A percentile compares a stretch with the other conserved stretches of the same genome.
phyloP scores from a whole-genome alignment of 1,139 yeast genomes.

The Martiniozyma asiatica region DNA sequence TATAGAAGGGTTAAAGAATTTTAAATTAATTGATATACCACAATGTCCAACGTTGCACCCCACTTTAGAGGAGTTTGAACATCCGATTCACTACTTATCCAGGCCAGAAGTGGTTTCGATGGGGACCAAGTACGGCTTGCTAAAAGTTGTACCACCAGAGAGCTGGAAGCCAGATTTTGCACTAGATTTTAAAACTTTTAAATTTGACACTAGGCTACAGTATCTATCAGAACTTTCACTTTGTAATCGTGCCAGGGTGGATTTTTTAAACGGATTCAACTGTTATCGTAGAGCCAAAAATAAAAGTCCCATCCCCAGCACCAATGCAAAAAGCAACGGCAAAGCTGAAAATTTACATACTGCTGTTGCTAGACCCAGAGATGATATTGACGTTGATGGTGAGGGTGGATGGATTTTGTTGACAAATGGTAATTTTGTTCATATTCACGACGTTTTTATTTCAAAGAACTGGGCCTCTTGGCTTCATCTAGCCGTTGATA shows the following conservation, averaged over 20 bases:
- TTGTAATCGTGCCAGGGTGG: conserved; percentile 47
- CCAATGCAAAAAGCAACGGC: no score
- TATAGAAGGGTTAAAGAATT: no score
- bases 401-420: conserved; percentile 16
- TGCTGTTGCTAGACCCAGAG: conserved; percentile 6
- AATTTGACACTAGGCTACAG: conserved; percentile 56
- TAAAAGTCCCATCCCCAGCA: conserved; percentile 10
- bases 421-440: conserved; percentile 11
- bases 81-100: conserved; percentile 53
- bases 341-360: conserved; percentile 8
- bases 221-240: conserved; percentile 52
- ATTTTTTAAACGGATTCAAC: conserved; percentile 47
- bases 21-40: no score
- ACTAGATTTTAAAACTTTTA: conserved; percentile 37
- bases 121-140: conserved; percentile 51
- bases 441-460: conserved; percentile 20
- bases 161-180: conserved; percentile 45
- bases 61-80: conserved; percentile 37
- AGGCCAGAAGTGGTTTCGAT: conserved; percentile 35
- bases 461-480: conserved; percentile 4
- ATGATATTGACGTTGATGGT: conserved; percentile 1
- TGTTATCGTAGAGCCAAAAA: conserved; percentile 39
- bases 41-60: conserved; percentile 42
- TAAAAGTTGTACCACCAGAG: conserved; percentile 54
- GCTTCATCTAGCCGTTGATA: conserved; percentile 1